Evolutionary conservation across 768 basidiomycete species (phyloP), one percentile per base, ranked within the genome.

Genomic region (Russula brevipes): DNA sequence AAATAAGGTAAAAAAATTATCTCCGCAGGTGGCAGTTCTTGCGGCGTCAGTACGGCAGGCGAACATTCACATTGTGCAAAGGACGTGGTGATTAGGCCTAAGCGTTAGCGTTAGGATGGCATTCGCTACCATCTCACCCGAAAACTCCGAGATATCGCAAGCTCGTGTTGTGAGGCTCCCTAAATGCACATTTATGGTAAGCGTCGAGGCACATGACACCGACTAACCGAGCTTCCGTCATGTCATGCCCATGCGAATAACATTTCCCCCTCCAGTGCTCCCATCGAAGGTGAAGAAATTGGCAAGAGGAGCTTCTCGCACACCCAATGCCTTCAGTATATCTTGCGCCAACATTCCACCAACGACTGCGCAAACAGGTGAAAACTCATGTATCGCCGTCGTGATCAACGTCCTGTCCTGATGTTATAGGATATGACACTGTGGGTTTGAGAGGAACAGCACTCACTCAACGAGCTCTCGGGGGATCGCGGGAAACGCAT

Each of bases 281-380:
- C 93, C 92, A 74, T 98, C 92, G 64, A 96, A 94, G 4, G 85
- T 80, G 66, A 95, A 87, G 65, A 97, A 87, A 73, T 99, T 99
- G 56, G 90, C 89, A 66, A 97, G 88, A 4, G 96, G 96, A 33
- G 90, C 85, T 70, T 98, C 97, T 55, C 93, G 87, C 60, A 88
- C 91, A 59, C 88, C 89, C 44, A 98, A 80, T 0, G 92, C 85
- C 73, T 97, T 94, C 45, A 99, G 79, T 56, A 98, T 88, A 72
- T 99, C 97, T 73, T 98, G 97, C 1, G 87, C 95, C 14, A 98
- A 77, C 76, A 98, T 83, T 30, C 97, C 97, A 33, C 97, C 97
- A 44, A 99, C 81, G 41, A 99, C 89, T 1, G 97, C 97, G 72
- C 94, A 92, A 1, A 94, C 87, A 0, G 97, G 94, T 0, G 94